Evolutionary conservation across 257 asterid species (phyloP).

Genomic region (Echium plantagineum): DNA sequence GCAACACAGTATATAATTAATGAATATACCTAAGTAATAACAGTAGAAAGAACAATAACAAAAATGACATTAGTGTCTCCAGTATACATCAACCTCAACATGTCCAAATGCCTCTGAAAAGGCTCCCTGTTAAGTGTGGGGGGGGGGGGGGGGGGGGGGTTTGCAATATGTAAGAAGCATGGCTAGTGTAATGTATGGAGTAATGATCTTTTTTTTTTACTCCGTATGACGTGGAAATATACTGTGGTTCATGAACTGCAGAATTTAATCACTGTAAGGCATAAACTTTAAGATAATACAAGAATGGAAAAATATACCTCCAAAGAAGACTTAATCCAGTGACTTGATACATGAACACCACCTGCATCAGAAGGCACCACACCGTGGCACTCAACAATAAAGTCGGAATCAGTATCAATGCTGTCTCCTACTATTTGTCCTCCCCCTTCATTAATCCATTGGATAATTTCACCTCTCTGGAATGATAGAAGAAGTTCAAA

Average conservation of each 20-base stretch:
- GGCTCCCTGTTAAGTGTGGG: too few species aligned
- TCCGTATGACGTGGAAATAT: not conserved
- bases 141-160: too few species aligned
- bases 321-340: constrained; percentile 80
- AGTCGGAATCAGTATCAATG: constrained; percentile 40
- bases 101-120: too few species aligned
- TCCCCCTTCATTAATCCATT: constrained; percentile 80
- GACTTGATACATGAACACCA: constrained; percentile 49
- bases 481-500: constrained; percentile 14
- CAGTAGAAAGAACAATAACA: too few species aligned
- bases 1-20: too few species aligned
- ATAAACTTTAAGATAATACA: not conserved
- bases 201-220: too few species aligned
- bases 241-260: not conserved
- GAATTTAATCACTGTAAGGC: not conserved
- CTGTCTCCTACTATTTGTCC: constrained; percentile 62
- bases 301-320: constrained; percentile 37
- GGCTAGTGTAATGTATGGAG: too few species aligned
- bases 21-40: too few species aligned
- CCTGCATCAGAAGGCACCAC: constrained; percentile 20
- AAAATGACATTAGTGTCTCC: too few species aligned
- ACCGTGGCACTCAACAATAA: constrained; percentile 78
- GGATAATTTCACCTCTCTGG: constrained; percentile 75
- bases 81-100: too few species aligned
- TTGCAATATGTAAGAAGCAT: too few species aligned